Conservation (phyloP, 495 filamentous ascomycete species). For the Chlorociboria aeruginascens region DNA sequence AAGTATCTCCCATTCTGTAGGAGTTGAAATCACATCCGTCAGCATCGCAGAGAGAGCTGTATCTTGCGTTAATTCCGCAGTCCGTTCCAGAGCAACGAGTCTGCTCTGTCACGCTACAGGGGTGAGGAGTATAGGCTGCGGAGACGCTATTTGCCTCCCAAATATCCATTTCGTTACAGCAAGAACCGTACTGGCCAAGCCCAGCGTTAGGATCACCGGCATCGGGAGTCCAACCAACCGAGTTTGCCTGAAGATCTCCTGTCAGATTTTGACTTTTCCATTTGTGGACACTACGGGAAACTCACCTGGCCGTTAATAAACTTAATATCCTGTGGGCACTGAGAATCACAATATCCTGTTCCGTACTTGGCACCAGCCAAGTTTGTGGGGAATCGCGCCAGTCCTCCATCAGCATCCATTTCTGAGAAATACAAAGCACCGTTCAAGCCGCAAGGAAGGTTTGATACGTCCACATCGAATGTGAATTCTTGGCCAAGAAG, state of each 20-base stretch:
- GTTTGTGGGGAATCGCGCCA: slow-evolving; percentile 41
- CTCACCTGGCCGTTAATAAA: slow-evolving; percentile 54
- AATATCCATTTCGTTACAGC: slow-evolving; percentile 16
- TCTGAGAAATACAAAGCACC: slow-evolving; percentile 58
- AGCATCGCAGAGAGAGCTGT: slow-evolving; percentile 54
- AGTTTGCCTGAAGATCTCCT: slow-evolving; percentile 26
- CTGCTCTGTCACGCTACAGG: slow-evolving; percentile 15
- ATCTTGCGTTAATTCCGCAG: slow-evolving; percentile 27
- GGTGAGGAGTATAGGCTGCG: slow-evolving; percentile 50
- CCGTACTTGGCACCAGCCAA: slow-evolving; percentile 59
- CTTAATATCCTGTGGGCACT: slow-evolving; percentile 53
- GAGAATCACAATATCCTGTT: slow-evolving; percentile 66
- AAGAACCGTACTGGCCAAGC: slow-evolving; percentile 37
- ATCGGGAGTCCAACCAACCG: slow-evolving; percentile 38
- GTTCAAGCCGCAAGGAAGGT: slow-evolving; percentile 59
- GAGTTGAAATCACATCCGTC: slow-evolving; percentile 66
- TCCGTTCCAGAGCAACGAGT: slow-evolving; percentile 15
- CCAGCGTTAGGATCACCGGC: slow-evolving; percentile 39
- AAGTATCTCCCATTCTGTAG: slow-evolving; percentile 44
- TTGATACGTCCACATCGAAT: slow-evolving; percentile 57
- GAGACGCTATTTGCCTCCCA: slow-evolving; percentile 37
- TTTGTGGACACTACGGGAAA: not conserved
- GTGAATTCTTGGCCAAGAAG: slow-evolving; percentile 53
- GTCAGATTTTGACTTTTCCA: slow-evolving; percentile 23
- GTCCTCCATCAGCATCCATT: slow-evolving; percentile 56